These are phyloP conservation scores for Phytophthora agathidicida DNA, from an alignment of 352 stramenopile species.

Conservation along the genomic window DNA sequence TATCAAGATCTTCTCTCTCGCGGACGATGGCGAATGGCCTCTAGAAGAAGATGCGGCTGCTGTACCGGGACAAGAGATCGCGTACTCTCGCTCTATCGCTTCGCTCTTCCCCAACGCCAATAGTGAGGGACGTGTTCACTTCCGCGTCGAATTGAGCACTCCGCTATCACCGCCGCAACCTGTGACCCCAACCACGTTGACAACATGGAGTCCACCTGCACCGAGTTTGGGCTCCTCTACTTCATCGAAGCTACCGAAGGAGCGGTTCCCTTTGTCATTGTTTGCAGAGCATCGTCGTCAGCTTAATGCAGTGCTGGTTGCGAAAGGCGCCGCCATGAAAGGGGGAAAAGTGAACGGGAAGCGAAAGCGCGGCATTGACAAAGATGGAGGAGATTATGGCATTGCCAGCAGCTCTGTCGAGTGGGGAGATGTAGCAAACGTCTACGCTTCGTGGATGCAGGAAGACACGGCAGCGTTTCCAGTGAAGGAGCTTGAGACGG, in stretches of 20 bases:
- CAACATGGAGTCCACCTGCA: neutral
- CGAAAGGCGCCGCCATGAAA: neutral
- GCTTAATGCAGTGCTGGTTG: neutral
- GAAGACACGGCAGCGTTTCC: conserved; percentile 3
- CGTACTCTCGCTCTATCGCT: conserved; percentile 1
- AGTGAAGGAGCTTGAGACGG: conserved; percentile 1
- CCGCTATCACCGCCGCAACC: neutral
- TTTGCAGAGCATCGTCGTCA: conserved; percentile 1
- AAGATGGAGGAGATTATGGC: neutral
- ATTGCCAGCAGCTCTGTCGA: neutral
- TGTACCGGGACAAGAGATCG: neutral
- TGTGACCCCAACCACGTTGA: neutral
- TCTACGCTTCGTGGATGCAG: neutral
- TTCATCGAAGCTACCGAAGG: neutral
- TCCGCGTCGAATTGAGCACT: neutral
- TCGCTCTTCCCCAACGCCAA: conserved; percentile 3
- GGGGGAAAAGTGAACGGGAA: neutral
- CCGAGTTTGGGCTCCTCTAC: neutral
- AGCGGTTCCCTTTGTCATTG: neutral
- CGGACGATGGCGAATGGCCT: neutral
- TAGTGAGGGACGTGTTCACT: conserved; percentile 6
- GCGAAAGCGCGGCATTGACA: neutral
- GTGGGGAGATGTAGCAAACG: neutral
- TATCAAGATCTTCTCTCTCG: conserved; percentile 4
- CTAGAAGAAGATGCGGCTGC: neutral